Evolutionary conservation across 179 eudicot species (phyloP), one percentile per base, ranked within the genome.

Genomic region (Silene vulgaris): DNA sequence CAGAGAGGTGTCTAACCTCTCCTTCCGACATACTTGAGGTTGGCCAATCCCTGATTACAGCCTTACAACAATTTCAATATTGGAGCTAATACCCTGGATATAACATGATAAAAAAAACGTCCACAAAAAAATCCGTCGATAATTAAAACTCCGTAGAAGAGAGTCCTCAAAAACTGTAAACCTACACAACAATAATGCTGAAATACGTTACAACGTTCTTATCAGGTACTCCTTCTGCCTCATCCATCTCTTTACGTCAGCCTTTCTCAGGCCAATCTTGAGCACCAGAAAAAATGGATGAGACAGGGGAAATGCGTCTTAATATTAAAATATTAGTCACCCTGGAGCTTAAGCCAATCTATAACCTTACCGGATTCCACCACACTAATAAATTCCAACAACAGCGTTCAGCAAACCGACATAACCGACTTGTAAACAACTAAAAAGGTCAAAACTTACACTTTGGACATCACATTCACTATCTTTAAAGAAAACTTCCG

Each of bases 1-100:
- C 81, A 35, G 93, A 86, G 70, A 90, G 88, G 76, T 83, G 88
- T 80, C 87, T 85, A 70, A 76, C 87, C 59, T 86, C 91, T 80
- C 86, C 92, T 78, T 83, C 78, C 56, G 92, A 85, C 96, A 90
- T 90, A 65, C 65, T 74, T 43, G 12, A 43, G 23, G 19, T 9
- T 50, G 21, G 32, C 14, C 21, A 71, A 52, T 52, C 62, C 17
- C 17, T 12, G n/a, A 50, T 3, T 16, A 71, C 19, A 54, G 74
- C 30, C 61, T 71, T 12, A 52, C 21, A 21, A 5, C 40, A 52
- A 71, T 60, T 26, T 52, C 62, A 71, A 54, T 1, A 0, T 23
- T 14, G 2, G 57, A 40, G 74, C 40, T 50, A 71, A 26, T 52
- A 19, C 40, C 61, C 60, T 52, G 40, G 5, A 26, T 26, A 71